Base-by-base conservation (phyloP, 352 stramenopile species). In the Phytophthora litchii region DNA sequence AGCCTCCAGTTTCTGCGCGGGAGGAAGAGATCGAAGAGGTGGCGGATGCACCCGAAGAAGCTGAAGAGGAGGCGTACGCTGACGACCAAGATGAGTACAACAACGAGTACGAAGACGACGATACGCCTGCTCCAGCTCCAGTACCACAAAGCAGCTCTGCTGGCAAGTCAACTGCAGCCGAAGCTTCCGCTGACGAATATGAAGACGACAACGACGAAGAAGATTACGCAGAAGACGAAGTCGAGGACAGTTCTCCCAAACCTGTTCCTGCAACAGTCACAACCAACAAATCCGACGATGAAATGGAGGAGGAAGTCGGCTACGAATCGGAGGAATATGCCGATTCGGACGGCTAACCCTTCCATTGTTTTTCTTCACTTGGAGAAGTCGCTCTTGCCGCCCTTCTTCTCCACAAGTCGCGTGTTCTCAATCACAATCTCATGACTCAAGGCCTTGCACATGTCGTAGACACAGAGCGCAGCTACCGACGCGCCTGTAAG, bases 381-480 rank as follows among this genome's bases (percentile, higher is more conserved):
- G 12, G 65, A 59, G 42, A 91, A 75, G 59, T 94, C 80, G 10
- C 83, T 71, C 60, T 98, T 99, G 16, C 96, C 96, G 43, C 96
- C 95, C 4, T 74, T 96, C 48, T 98, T 99, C 45, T 71, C 53
- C 13, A 98, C 60, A 4, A 99, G 79, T 17, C 82, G 64, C 25
- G 94, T 98, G 36, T 79, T 76, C 50, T 92, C 78, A 54, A 99
- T 98, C 20, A 96, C 74, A 23, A 99, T 97, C 25, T 97, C 79
- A 70, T 99, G 94, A 60, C 91, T 98, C 36, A 99, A 64, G 16
- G 94, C 97, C 74, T 99, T 99, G 69, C 94, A 96, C 97, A 99
- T 99, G 80, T 99, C 97, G 76, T 99, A 99, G 21, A 99, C 94
- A 34, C 89, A 98, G 1, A 99, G 76, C 40, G 96, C 96, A 3